A percentile compares a stretch with the other conserved stretches of the same genome.
Evolutionary conservation across 2,329 filamentous ascomycete genomes (phyloP).

Genomic region (Ophiostoma tasmaniense): DNA sequence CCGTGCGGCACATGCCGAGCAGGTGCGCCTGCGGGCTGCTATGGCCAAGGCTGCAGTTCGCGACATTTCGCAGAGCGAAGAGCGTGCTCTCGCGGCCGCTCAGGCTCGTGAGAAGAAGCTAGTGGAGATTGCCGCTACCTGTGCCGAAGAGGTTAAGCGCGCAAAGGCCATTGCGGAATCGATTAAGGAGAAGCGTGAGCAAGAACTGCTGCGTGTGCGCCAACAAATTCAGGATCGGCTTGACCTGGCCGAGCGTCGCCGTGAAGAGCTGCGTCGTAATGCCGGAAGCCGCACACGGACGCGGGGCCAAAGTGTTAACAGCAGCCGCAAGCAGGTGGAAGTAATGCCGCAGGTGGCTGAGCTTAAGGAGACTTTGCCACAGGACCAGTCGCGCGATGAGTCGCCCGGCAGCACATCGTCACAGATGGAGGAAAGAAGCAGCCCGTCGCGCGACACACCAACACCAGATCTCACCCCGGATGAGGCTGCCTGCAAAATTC

Average conservation of each 20-base stretch:
- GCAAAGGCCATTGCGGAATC: conserved; percentile 76
- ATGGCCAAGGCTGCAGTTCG: conserved; percentile 61
- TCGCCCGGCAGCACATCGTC: background rate
- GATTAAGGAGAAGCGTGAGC: conserved; percentile 72
- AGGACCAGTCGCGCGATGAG: background rate
- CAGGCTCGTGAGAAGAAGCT: conserved; percentile 72
- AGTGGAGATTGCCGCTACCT: conserved; percentile 71
- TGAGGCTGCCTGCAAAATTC: conserved; percentile 56
- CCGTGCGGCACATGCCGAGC: conserved; percentile 72
- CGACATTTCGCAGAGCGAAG: conserved; percentile 60
- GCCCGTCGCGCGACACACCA: conserved; percentile 22
- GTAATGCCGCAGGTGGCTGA: conserved; percentile 43
- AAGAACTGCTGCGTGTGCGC: conserved; percentile 60
- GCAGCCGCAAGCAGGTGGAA: conserved; percentile 41
- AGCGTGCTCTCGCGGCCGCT: conserved; percentile 67
- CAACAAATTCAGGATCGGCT: conserved; percentile 72
- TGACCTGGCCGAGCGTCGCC: conserved; percentile 65
- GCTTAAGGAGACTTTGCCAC: conserved; percentile 35
- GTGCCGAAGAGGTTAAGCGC: conserved; percentile 73
- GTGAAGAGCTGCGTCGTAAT: conserved; percentile 55
- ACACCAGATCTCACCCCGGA: conserved; percentile 30
- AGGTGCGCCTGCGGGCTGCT: conserved; percentile 68
- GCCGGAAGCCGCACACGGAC: conserved; percentile 40
- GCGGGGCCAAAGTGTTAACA: conserved; percentile 43
- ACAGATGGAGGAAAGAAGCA: background rate